Evolutionary conservation across 2,329 filamentous ascomycete genomes (phyloP), one percentile per base, ranked within the genome.

Genomic region (Ceratocystis lukuohia): DNA sequence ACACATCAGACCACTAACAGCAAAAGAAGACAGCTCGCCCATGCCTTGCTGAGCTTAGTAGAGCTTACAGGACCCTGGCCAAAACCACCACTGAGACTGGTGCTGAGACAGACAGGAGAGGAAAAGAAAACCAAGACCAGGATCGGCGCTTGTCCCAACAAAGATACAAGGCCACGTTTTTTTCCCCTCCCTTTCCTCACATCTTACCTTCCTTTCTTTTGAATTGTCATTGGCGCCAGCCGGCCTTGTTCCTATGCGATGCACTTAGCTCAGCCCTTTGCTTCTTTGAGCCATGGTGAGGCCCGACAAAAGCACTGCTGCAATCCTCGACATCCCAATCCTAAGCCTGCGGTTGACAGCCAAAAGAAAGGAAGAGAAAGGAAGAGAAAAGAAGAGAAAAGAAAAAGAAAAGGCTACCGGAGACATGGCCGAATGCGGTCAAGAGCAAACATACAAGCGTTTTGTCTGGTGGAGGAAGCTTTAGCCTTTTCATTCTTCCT

Each of bases 81-180:
- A 59, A 59, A 59, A 59, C 28, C 28, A 59, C 6, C 25, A 59
- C 28, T 59, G 56, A 59, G 56, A 59, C 53, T 33, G 53, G 17
- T 25, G 33, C 53, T 17, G 53, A 59, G 53, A 59, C 53, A 30
- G 53, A 57, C 28, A n/a, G 17, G 33, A 7, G 22, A 33, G 22
- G 30, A 25, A 59, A 22, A 53, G 6, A 33, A 33, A 10, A 59
- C 17, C 15, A 33, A 8, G 56, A n/a, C 56, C 6, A 59, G 28
- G 56, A 37, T 20, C 56, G 17, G 28, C 56, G 30, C 56, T 59
- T 59, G 22, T 59, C 28, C 56, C 33, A 59, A 37, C 56, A 37
- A 59, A 59, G 28, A 59, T 30, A n/a, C 56, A 15, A 41, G 56
- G 56, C 25, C 56, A 59, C 28, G 56, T 59, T 59, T 59, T 59